Evolutionary conservation across 805 yeast genomes (phyloP), one percentile per base, ranked within the genome.

Genomic region (Candida mattraensis): DNA sequence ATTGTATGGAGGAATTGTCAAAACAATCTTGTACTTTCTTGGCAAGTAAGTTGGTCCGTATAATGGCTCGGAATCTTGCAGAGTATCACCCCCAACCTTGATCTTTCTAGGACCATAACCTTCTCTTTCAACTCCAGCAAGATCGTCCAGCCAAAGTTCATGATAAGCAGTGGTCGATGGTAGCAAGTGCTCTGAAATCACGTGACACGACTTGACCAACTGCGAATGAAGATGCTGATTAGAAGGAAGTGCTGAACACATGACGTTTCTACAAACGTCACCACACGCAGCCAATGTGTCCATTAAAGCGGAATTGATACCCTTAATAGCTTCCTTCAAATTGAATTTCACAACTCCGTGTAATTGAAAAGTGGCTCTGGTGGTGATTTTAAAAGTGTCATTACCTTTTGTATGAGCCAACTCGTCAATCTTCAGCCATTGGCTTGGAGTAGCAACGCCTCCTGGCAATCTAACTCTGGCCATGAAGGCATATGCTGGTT

Each of bases 271-370:
- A 68, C 87, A 86, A 28, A 91, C 98, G 69, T 91, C 98, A 71
- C 98, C 98, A 72, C 97, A 91, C 1, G 98, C 98, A 42, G 95
- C 98, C 41, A 91, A 74, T 7, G 97, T 89, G 59, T 93, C 98
- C 83, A 91, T 74, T 52, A 91, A 73, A 5, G 81, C 83, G 12
- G 94, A 69, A 61, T 91, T 91, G 81, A 91, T 88, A 24, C 91
- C 96, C 68, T 95, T 82, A 48, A 91, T 87, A 1, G 95, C 81
- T 7, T 93, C 86, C 63, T 87, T 88, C 63, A 91, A 71, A 56
- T 91, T 76, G 62, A 82, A 87, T 67, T 91, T 91, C 40, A 91
- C 85, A 41, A 91, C 78, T 63, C 98, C 98, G 57, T 91, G 98
- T 42, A 91, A 70, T 70, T 91, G 98, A 78, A 83, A 88, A 7